These are phyloP conservation scores for Lomentospora prolificans DNA, from an alignment of 2,329 filamentous ascomycete species.

Conservation along the genomic window DNA sequence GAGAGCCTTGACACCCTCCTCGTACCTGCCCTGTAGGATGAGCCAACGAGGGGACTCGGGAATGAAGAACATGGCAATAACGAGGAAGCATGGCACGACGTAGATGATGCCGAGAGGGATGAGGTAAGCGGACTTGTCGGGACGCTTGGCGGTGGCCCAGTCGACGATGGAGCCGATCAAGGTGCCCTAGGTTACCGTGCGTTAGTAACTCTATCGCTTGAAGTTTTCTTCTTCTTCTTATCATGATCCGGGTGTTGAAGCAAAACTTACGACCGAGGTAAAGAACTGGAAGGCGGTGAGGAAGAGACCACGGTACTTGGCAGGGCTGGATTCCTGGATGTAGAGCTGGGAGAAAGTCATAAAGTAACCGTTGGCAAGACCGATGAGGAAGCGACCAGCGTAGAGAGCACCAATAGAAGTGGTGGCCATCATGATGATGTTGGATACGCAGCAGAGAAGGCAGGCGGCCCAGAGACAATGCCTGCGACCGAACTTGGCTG, in stretches of 20 bases:
- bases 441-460: conserved; percentile 37
- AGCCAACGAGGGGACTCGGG: conserved; percentile 32
- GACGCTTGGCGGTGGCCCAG: conserved; percentile 19
- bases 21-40: conserved; percentile 6
- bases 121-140: conserved; percentile 20
- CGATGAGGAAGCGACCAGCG: conserved; percentile 42
- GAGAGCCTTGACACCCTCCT: conserved; percentile 4
- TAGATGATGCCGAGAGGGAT: conserved; percentile 28
- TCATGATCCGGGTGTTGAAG: background rate
- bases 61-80: conserved; percentile 23
- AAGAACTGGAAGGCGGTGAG: conserved; percentile 34
- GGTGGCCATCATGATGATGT: conserved; percentile 48
- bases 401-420: conserved; percentile 43
- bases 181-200: conserved; percentile 31
- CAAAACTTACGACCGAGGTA: conserved; percentile 8
- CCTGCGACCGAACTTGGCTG: conserved; percentile 24
- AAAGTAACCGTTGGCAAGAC: conserved; percentile 45
- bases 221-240: too few relatives aligned
- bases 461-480: conserved; percentile 34
- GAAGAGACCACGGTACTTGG: conserved; percentile 38
- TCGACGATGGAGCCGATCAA: conserved; percentile 33
- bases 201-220: too few relatives aligned
- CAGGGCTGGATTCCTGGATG: conserved; percentile 35
- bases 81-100: conserved; percentile 26
- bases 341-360: conserved; percentile 45